These are phyloP conservation scores for Geum urbanum DNA, from an alignment of 306 rosid species.

Conservation along the genomic window DNA sequence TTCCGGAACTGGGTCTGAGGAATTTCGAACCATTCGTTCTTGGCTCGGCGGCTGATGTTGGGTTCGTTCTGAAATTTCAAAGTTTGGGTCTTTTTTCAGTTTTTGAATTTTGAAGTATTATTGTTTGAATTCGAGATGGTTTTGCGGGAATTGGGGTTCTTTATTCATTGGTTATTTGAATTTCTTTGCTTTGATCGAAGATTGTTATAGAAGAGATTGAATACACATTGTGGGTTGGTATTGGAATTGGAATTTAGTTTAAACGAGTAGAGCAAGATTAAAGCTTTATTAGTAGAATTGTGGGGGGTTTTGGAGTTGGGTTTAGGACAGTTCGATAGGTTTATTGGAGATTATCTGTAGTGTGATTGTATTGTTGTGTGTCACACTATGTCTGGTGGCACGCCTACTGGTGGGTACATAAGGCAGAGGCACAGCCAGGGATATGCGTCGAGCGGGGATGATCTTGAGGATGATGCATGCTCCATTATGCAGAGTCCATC, in stretches of 20 bases:
- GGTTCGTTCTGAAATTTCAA: constrained; percentile 37
- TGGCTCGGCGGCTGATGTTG: constrained; percentile 6
- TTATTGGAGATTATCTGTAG: constrained; percentile 16
- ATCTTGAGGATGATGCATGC: constrained; percentile 93
- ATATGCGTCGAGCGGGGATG: constrained; percentile 90
- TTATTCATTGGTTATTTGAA: constrained; percentile 19
- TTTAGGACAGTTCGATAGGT: constrained; percentile 27
- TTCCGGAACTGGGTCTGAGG: constrained; percentile 26
- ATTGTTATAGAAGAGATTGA: constrained; percentile 15
- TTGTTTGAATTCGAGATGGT: constrained; percentile 29
- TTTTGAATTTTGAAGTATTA: constrained; percentile 6
- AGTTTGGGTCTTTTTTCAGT: constrained; percentile 21
- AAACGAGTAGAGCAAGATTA: background rate
- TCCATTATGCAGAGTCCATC: constrained; percentile 50
- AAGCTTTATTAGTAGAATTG: background rate
- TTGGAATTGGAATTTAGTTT: constrained; percentile 14
- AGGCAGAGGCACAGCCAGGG: constrained; percentile 98
- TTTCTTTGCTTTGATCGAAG: constrained; percentile 9
- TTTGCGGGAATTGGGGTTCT: constrained; percentile 24
- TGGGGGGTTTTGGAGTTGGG: constrained; percentile 1
- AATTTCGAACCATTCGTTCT: constrained; percentile 22
- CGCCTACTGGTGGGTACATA: constrained; percentile 79
- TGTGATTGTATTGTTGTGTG: constrained; percentile 14
- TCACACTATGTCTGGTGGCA: constrained; percentile 85
- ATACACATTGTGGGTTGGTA: constrained; percentile 22